phyloP scores from a whole-genome alignment of 2,329 filamentous ascomycete species.

The Claviceps africana region DNA sequence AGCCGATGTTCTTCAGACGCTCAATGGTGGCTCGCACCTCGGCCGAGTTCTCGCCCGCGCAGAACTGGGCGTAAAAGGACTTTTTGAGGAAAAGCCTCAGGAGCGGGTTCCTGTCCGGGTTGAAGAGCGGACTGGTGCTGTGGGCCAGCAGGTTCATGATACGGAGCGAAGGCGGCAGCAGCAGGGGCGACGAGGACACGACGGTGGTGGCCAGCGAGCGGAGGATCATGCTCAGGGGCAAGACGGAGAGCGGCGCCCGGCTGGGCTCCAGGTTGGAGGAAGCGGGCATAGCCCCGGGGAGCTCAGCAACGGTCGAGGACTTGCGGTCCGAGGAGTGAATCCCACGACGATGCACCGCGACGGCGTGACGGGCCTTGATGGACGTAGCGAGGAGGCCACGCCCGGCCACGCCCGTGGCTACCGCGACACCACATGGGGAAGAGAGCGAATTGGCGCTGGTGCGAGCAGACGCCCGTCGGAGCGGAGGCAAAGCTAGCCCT shows the following conservation, averaged over 20 bases:
- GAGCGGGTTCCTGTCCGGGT: conserved; percentile 61
- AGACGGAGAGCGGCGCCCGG: conserved; percentile 43
- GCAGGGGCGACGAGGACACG: conserved; percentile 54
- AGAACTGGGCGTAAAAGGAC: conserved; percentile 86
- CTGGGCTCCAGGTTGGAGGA: conserved; percentile 14
- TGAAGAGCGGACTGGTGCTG: conserved; percentile 50
- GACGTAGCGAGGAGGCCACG: background rate
- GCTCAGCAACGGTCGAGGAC: conserved; percentile 21
- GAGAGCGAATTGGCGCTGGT: background rate
- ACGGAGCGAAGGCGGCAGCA: conserved; percentile 56
- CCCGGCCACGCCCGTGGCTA: conserved; percentile 2
- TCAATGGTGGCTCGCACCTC: conserved; percentile 56
- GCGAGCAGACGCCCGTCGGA: conserved; percentile 2
- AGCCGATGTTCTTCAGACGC: conserved; percentile 59
- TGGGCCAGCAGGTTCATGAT: conserved; percentile 57
- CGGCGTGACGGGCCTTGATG: background rate
- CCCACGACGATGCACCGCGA: conserved; percentile 10
- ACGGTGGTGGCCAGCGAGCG: conserved; percentile 56
- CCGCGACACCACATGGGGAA: background rate
- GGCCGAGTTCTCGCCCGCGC: conserved; percentile 58
- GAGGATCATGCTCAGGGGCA: conserved; percentile 52
- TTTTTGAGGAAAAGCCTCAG: conserved; percentile 58
- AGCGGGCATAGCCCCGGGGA: conserved; percentile 17
- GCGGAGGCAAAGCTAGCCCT: conserved; percentile 10
- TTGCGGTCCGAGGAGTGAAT: conserved; percentile 25